Evolutionary conservation across 129 eudicot genomes (phyloP).

Genomic region (Silybum marianum): DNA sequence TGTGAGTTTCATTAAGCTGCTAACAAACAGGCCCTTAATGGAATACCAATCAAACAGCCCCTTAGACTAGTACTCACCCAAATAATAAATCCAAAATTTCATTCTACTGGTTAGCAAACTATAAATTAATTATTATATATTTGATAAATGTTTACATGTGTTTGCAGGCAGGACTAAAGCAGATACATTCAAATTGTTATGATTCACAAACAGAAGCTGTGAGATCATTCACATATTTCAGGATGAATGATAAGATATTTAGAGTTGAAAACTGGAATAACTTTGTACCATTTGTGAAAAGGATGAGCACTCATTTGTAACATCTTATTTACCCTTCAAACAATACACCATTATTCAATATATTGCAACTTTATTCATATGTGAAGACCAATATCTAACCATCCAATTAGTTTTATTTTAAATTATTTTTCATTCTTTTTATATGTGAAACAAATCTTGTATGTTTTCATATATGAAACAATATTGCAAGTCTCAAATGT

Average conservation of each 20-base stretch:
- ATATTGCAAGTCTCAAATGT: no score
- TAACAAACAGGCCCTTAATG: no score
- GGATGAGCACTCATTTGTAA: constrained; percentile 57
- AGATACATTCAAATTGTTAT: constrained; percentile 63
- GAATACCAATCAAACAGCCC: no score
- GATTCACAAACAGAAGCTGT: constrained; percentile 48
- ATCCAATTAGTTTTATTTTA: background rate
- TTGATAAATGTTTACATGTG: background rate
- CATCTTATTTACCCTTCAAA: constrained; percentile 11
- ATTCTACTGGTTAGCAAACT: background rate
- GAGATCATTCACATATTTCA: constrained; percentile 64
- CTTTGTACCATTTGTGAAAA: constrained; percentile 61
- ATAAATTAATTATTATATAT: background rate
- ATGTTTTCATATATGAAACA: no score
- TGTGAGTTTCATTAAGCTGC: no score
- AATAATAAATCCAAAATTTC: no score
- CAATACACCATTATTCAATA: constrained; percentile 7
- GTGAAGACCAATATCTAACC: background rate
- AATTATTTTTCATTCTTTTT: no score
- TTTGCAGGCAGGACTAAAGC: constrained; percentile 64
- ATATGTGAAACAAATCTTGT: background rate
- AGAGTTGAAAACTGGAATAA: constrained; percentile 70
- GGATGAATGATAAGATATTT: constrained; percentile 61
- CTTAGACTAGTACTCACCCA: no score
- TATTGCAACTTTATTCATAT: background rate